Percentiles rank a stretch among this genome's conserved stretches.
These are phyloP conservation scores for Amyloporia xantha DNA, from an alignment of 768 basidiomycete species.

Conservation along the genomic window DNA sequence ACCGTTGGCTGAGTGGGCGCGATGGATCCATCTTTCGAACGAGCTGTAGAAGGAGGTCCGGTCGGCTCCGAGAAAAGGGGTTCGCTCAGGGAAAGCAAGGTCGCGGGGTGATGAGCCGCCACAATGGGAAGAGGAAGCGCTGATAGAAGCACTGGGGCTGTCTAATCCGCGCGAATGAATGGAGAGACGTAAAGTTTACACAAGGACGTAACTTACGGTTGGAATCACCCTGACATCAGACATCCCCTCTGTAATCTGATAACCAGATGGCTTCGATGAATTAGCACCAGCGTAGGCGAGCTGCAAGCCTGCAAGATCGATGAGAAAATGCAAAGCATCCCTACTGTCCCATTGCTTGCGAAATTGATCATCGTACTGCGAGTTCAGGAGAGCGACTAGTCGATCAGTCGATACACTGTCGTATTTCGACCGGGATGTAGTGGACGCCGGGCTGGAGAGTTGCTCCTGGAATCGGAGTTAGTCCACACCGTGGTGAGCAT, in stretches of 20 bases:
- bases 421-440: slow-evolving; percentile 10
- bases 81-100: slow-evolving; percentile 7
- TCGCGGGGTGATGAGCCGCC: slow-evolving; percentile 39
- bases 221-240: not conserved
- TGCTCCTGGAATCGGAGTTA: slow-evolving; percentile 7
- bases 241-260: not conserved
- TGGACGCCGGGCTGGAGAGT: slow-evolving; percentile 9
- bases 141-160: not conserved
- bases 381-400: slow-evolving; percentile 13
- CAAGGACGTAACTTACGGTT: not conserved
- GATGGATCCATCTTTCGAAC: not conserved
- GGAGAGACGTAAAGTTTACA: not conserved
- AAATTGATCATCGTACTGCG: slow-evolving; percentile 13
- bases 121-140: slow-evolving; percentile 29
- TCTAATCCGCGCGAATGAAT: not conserved
- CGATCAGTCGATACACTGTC: slow-evolving; percentile 11
- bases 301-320: slow-evolving; percentile 14
- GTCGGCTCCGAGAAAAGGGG: slow-evolving; percentile 11
- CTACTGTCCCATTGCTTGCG: slow-evolving; percentile 12
- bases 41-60: not conserved
- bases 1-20: not conserved
- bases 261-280: not conserved
- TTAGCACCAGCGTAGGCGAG: not conserved
- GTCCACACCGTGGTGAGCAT: not conserved
- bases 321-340: slow-evolving; percentile 12